Conservation (phyloP, 1,284 basidiomycete genomes). For the Tylopilus sp. region DNA sequence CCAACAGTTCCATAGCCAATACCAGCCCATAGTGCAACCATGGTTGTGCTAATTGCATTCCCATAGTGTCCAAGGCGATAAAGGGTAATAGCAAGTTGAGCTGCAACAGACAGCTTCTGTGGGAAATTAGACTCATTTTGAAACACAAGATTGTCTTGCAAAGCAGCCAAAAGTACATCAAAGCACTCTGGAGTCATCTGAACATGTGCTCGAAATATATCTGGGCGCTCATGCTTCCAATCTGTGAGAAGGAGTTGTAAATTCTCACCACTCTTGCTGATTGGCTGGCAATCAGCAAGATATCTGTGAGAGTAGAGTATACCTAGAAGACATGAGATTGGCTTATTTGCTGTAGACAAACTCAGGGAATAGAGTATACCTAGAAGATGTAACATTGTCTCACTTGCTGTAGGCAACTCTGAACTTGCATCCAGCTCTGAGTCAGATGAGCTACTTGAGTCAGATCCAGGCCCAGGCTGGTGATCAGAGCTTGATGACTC, state of each 20-base stretch:
- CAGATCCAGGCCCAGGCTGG: no score
- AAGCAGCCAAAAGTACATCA: not conserved
- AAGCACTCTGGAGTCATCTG: not conserved
- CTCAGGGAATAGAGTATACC: no score
- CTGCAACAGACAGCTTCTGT: no score
- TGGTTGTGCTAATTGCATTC: not conserved
- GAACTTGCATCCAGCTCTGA: no score
- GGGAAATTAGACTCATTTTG: no score
- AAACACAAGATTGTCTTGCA: not conserved
- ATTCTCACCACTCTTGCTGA: not conserved
- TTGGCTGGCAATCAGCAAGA: not conserved
- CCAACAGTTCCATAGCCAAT: not conserved
- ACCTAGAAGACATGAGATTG: no score
- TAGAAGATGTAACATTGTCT: no score
- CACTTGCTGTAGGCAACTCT: no score
- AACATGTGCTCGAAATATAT: not conserved
- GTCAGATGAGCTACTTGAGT: no score
- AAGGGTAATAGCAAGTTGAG: not conserved
- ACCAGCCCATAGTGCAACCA: not conserved
- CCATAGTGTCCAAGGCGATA: not conserved
- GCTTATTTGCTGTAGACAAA: no score
- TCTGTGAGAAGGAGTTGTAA: conserved; percentile 27
- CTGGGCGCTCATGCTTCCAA: not conserved
- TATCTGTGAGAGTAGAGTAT: not conserved
- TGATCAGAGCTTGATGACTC: no score